Conservation (phyloP, 2,329 filamentous ascomycete species). For the Penicillium psychrosexuale region DNA sequence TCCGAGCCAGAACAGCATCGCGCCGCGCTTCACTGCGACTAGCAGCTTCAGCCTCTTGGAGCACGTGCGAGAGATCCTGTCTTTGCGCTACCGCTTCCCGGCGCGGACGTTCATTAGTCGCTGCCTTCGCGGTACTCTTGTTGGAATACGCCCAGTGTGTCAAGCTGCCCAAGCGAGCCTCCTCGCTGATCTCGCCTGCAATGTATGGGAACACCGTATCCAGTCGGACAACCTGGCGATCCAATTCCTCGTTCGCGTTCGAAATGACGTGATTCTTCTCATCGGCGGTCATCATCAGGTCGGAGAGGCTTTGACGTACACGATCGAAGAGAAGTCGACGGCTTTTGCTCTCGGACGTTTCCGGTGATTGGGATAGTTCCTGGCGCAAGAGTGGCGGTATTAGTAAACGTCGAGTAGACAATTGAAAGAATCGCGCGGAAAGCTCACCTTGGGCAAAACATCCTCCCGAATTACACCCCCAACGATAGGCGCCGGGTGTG, state of each 20-base stretch:
- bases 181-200: conserved; percentile 85
- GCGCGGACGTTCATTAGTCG: conserved; percentile 67
- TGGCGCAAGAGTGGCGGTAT: conserved; percentile 14
- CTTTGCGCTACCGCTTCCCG: conserved; percentile 76
- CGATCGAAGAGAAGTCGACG: conserved; percentile 71
- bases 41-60: conserved; percentile 78
- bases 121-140: conserved; percentile 59
- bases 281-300: conserved; percentile 85
- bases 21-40: conserved; percentile 80
- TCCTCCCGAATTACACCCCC: conserved; percentile 36
- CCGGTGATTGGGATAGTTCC: conserved; percentile 29
- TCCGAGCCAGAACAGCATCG: conserved; percentile 74
- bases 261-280: conserved; percentile 97
- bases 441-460: conserved; percentile 30
- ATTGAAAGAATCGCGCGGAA: neutral
- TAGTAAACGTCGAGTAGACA: neutral
- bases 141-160: conserved; percentile 95
- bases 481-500: conserved; percentile 37
- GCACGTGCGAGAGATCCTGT: conserved; percentile 60
- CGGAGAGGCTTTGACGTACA: conserved; percentile 72
- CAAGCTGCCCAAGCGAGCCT: conserved; percentile 86
- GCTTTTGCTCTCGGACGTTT: conserved; percentile 37
- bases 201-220: conserved; percentile 85
- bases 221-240: conserved; percentile 78
- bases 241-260: conserved; percentile 84